A percentile compares a stretch with the other conserved stretches of the same genome.
phyloP scores from a whole-genome alignment of 495 filamentous ascomycete species.

The Penicillium odoratum region DNA sequence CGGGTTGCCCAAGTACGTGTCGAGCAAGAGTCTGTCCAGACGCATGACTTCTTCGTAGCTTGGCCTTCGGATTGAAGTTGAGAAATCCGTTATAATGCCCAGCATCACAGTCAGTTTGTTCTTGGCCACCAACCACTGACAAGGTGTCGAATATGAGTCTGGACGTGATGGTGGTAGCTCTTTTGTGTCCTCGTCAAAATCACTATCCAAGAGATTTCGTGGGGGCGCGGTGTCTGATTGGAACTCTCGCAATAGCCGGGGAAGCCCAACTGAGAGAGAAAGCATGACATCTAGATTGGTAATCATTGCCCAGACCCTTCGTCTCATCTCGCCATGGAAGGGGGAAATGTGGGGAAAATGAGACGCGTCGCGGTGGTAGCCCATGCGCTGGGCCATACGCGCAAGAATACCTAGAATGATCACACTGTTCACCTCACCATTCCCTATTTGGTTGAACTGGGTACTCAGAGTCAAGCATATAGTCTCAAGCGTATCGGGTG shows the following conservation, averaged over 20 bases:
- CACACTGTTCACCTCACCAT: conserved; percentile 39
- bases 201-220: conserved; percentile 30
- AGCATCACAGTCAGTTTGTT: conserved; percentile 38
- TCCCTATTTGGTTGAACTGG: conserved; percentile 34
- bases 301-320: conserved; percentile 53
- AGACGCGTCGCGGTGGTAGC: conserved; percentile 46
- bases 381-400: conserved; percentile 43
- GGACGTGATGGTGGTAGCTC: conserved; percentile 29
- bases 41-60: conserved; percentile 36
- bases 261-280: conserved; percentile 40
- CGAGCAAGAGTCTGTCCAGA: conserved; percentile 36
- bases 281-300: conserved; percentile 48
- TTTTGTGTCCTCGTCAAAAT: conserved; percentile 27
- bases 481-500: conserved; percentile 41
- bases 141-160: conserved; percentile 30
- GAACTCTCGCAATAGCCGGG: conserved; percentile 28
- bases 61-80: conserved; percentile 33
- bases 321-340: conserved; percentile 56
- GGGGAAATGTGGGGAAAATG: conserved; percentile 47
- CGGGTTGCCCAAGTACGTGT: conserved; percentile 35
- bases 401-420: conserved; percentile 37
- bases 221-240: conserved; percentile 41
- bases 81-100: conserved; percentile 45
- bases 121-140: conserved; percentile 43
- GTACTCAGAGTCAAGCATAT: conserved; percentile 34